A percentile compares a stretch with the other conserved stretches of the same genome.
These are phyloP conservation scores for Naegleria gruberi DNA, from an alignment of 208 protist species.

Conservation along the genomic window DNA sequence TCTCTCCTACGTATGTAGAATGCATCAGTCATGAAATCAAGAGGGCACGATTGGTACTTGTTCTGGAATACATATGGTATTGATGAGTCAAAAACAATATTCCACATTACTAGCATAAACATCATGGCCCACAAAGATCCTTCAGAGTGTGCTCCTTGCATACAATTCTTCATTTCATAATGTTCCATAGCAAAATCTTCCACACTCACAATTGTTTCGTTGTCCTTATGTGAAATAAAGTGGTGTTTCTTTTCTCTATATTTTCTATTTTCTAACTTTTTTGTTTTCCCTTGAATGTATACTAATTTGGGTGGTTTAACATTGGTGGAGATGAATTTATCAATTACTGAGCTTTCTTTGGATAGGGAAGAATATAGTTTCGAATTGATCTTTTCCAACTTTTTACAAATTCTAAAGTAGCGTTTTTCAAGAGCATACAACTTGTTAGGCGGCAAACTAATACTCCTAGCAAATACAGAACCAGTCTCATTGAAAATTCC, in stretches of 20 bases:
- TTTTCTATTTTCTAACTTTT: background rate
- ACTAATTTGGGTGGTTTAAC: background rate
- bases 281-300: background rate
- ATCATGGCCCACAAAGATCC: background rate
- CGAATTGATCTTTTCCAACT: background rate
- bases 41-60: constrained; percentile 17
- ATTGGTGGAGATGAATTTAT: background rate
- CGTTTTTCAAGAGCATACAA: background rate
- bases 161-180: background rate
- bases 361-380: background rate
- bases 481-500: background rate
- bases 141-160: background rate
- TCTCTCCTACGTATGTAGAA: background rate
- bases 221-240: background rate
- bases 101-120: constrained; percentile 20
- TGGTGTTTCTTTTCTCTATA: background rate
- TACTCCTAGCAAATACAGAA: background rate
- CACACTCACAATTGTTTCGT: background rate
- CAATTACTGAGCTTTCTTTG: background rate
- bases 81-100: constrained; percentile 26
- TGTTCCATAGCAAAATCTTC: background rate
- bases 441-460: background rate
- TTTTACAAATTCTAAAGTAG: background rate
- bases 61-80: constrained; percentile 25
- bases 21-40: constrained; percentile 21